phyloP scores from a whole-genome alignment of 1,284 basidiomycete genomes.

The Ustilago nuda region DNA sequence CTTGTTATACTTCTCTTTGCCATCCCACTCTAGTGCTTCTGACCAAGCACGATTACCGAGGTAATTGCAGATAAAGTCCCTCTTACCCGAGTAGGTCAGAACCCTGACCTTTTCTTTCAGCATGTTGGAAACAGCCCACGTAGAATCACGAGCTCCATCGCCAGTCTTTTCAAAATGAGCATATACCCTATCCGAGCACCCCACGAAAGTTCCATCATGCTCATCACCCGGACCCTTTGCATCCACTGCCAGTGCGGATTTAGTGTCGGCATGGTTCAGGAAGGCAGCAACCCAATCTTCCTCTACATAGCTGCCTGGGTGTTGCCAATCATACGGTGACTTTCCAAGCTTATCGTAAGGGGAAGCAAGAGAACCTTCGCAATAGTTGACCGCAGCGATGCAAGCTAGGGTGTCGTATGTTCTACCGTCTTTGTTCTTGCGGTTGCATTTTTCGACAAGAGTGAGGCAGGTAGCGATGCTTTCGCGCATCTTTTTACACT shows the following conservation, averaged over 20 bases:
- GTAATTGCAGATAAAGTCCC: conserved; percentile 68
- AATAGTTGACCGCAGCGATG: conserved; percentile 55
- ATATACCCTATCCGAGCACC: conserved; percentile 65
- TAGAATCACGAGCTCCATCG: conserved; percentile 62
- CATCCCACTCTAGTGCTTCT: conserved; percentile 56
- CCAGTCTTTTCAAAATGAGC: conserved; percentile 63
- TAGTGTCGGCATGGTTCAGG: conserved; percentile 57
- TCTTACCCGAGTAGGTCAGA: conserved; percentile 57
- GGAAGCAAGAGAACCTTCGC: conserved; percentile 53
- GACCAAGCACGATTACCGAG: conserved; percentile 63
- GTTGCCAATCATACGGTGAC: conserved; percentile 64
- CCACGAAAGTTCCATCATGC: conserved; percentile 64
- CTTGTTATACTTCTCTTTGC: conserved; percentile 51
- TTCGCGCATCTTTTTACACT: conserved; percentile 56
- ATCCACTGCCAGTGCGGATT: conserved; percentile 60
- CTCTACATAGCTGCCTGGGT: conserved; percentile 59
- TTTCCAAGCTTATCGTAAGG: conserved; percentile 58
- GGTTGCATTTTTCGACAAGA: conserved; percentile 65
- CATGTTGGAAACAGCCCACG: conserved; percentile 60
- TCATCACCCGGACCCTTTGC: conserved; percentile 57
- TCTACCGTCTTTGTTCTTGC: conserved; percentile 31
- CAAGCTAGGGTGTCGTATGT: conserved; percentile 58
- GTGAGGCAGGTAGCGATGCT: conserved; percentile 55
- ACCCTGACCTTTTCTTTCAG: conserved; percentile 58
- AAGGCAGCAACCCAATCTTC: conserved; percentile 63